Evolutionary conservation across 495 filamentous ascomycete species (phyloP), one percentile per base, ranked within the genome.

Genomic region (Neurospora sublineolata): DNA sequence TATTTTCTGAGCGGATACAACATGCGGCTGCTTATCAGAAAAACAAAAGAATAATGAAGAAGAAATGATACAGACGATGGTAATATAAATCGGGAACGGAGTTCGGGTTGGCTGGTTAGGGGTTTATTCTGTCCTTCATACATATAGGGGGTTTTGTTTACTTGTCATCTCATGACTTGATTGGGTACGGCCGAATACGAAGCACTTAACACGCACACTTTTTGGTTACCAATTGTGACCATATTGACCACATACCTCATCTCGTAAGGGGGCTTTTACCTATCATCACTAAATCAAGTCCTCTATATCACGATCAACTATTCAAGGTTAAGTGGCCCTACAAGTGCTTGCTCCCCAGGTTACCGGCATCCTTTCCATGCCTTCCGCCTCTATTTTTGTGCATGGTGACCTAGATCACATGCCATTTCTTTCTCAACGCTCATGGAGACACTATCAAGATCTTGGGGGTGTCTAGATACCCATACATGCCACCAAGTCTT

Each of bases 1-100:
- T 27, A 79, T 96, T 30, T 78, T 92, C 70, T 92, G 80, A 83
- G 11, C 18, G 41, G 18, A 8, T 3, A 20, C 9, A 7, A 38
- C 1, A 41, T 41, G 14, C 1, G 39, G 12, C 8, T 38, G 8
- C 37, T 10, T 8, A 38, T 38, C 37, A 10, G 7, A 38, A 38
- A 8, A 37, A 10, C 14, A 16, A 8, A 8, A 44, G 41, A 8
- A 27, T 27, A 27, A 27, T 27, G 27, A 27, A 27, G 27, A 27
- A 3, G 11, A 52, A 58, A 58, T 30, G 1, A 30, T 14, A 30
- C 18, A 46, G 42, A 46, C 0, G 9, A 46, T 46, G 42, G 42
- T 46, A 46, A 46, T 46, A 23, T 3, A 46, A 20, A 46, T n/a
- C 42, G 42, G n/a, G 42, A 42, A 46, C n/a, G 42, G 42, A 46